Evolutionary conservation across 306 rosid species (phyloP).

Genomic region (Cicer judaicum): DNA sequence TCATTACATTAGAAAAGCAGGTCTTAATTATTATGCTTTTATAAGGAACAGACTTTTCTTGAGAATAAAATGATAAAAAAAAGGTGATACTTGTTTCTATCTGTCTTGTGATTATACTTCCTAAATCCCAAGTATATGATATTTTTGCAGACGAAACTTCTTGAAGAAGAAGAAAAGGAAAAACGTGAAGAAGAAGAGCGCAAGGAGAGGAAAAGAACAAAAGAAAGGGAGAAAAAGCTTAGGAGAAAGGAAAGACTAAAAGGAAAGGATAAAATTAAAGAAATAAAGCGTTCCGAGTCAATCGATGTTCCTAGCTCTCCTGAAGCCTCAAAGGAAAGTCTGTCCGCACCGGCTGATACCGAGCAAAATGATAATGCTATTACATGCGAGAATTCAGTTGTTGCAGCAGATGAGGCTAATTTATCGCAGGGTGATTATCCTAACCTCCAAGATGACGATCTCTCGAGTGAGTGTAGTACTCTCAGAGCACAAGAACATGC

Average conservation of each 20-base stretch:
- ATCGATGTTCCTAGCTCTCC: conserved; percentile 51
- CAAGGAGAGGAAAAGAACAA: conserved; percentile 87
- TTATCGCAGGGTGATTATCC: conserved; percentile 60
- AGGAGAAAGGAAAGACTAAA: conserved; percentile 94
- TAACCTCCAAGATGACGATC: conserved; percentile 61
- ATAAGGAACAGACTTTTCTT: conserved; percentile 8
- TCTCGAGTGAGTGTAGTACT: conserved; percentile 54
- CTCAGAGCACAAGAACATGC: conserved; percentile 52
- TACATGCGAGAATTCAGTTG: conserved; percentile 55
- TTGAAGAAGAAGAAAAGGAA: conserved; percentile 99
- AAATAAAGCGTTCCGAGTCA: conserved; percentile 58
- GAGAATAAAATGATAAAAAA: conserved; percentile 4
- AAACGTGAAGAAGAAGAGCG: conserved; percentile 98
- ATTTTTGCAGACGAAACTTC: conserved; percentile 83
- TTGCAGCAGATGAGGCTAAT: conserved; percentile 58
- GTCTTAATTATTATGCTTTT: conserved; percentile 54
- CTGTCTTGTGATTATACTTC: conserved; percentile 39
- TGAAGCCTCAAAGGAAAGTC: conserved; percentile 67
- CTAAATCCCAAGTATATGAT: conserved; percentile 39
- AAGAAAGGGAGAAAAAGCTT: conserved; percentile 90
- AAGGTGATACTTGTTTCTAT: conserved; percentile 21
- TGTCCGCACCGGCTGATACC: conserved; percentile 57
- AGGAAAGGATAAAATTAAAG: conserved; percentile 88
- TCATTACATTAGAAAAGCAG: conserved; percentile 94
- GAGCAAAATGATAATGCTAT: conserved; percentile 56